Evolutionary conservation across 257 asterid species (phyloP).

Genomic region (Solanum peruvianum): DNA sequence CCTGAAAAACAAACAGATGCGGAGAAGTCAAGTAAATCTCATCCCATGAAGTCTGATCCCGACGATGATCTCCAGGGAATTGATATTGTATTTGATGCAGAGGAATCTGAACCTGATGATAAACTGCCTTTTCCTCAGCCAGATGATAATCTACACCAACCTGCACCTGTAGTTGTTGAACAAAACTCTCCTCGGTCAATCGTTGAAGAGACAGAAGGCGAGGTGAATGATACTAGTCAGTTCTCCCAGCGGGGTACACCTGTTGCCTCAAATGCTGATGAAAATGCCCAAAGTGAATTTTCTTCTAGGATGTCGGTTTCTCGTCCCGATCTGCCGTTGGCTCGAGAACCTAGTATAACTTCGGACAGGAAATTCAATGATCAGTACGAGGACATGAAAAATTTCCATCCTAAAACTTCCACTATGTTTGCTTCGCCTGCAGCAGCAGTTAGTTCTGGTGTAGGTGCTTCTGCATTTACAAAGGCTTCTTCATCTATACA

Average conservation of each 20-base stretch:
- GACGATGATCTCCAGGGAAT: constrained; percentile 97
- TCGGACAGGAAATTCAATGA: constrained; percentile 65
- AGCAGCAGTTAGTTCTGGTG: constrained; percentile 30
- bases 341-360: constrained; percentile 63
- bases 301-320: constrained; percentile 77
- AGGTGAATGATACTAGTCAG: constrained; percentile 45
- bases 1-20: constrained; percentile 35
- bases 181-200: constrained; percentile 71
- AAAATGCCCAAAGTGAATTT: constrained; percentile 53
- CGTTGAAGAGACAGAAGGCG: constrained; percentile 84
- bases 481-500: constrained; percentile 32
- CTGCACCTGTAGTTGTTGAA: constrained; percentile 43
- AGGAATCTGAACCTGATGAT: constrained; percentile 83
- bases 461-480: constrained; percentile 24
- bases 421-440: constrained; percentile 31
- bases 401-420: constrained; percentile 23
- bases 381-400: constrained; percentile 36
- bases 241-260: constrained; percentile 49
- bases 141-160: constrained; percentile 57
- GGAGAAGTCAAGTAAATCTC: constrained; percentile 51
- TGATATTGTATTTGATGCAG: constrained; percentile 93
- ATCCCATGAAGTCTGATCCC: constrained; percentile 60
- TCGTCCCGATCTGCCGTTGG: constrained; percentile 45
- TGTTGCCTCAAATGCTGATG: constrained; percentile 45
- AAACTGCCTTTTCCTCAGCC: constrained; percentile 80